phyloP scores from a whole-genome alignment of 306 rosid species.

The Quercus mongolica region DNA sequence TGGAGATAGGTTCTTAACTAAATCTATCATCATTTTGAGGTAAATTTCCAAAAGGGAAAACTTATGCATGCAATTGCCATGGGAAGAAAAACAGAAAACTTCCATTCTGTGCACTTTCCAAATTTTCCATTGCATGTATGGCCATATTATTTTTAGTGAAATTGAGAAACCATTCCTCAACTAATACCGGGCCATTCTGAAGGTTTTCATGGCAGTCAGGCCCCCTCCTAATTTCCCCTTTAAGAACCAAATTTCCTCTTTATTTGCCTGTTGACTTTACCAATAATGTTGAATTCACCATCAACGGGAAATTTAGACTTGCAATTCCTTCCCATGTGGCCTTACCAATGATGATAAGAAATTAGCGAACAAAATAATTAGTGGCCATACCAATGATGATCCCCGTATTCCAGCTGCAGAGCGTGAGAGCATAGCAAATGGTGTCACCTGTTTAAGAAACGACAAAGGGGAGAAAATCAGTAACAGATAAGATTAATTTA shows the following conservation, averaged over 20 bases:
- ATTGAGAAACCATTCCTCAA: not conserved
- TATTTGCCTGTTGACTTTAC: not conserved
- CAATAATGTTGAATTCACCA: not conserved
- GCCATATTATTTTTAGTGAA: not conserved
- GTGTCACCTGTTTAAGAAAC: conserved; percentile 73
- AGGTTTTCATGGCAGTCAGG: not conserved
- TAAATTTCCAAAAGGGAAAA: not conserved
- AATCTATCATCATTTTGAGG: not conserved
- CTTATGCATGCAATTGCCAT: not conserved
- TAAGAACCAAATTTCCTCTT: not conserved
- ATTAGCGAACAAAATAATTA: not conserved
- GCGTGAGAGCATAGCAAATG: conserved; percentile 88
- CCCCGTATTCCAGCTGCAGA: conserved; percentile 94
- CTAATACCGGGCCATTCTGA: not conserved
- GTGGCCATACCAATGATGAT: conserved; percentile 71
- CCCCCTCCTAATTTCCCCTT: not conserved
- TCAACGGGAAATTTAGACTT: not conserved
- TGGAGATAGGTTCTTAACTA: not conserved
- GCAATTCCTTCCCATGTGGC: not conserved
- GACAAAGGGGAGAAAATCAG: conserved; percentile 5
- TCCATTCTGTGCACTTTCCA: not conserved
- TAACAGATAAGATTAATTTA: not conserved
- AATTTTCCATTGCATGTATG: not conserved
- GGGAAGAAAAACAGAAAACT: not conserved
- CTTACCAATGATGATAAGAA: not conserved